Percentiles rank a stretch among this genome's conserved stretches.
Conservation (phyloP, 2,329 filamentous ascomycete genomes). For the Cladosporium sp. region DNA sequence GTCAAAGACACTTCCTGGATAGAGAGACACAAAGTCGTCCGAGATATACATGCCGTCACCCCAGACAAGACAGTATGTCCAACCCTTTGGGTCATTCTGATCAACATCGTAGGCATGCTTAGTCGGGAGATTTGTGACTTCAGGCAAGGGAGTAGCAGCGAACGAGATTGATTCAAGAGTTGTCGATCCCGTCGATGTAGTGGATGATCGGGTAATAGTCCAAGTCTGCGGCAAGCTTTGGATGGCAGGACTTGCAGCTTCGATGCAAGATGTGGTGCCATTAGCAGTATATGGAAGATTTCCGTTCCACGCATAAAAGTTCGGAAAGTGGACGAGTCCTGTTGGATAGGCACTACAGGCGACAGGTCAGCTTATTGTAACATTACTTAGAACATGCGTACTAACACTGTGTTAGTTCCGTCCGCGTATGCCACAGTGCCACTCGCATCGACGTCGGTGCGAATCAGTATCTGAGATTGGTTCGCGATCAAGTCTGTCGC, state of each 20-base stretch:
- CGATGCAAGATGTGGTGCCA: background rate
- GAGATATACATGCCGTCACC: background rate
- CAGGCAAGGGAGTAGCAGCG: background rate
- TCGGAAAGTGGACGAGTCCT: background rate
- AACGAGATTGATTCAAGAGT: background rate
- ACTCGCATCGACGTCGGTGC: constrained; percentile 9
- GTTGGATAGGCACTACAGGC: background rate
- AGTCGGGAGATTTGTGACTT: background rate
- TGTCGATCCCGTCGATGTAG: background rate
- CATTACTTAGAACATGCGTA: too few relatives aligned
- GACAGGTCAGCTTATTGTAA: too few relatives aligned
- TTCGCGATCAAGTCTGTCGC: background rate
- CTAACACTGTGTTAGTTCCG: background rate
- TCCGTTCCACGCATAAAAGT: background rate
- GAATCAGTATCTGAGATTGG: background rate
- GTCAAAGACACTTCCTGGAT: background rate
- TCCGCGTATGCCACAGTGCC: constrained; percentile 3
- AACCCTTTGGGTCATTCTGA: background rate
- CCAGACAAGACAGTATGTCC: background rate
- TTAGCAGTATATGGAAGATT: background rate
- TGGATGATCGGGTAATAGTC: background rate
- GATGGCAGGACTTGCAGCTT: background rate
- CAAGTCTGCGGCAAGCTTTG: background rate
- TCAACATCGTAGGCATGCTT: background rate
- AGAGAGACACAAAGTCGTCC: background rate